These are phyloP conservation scores for Nakazawaea molendinolei DNA, from an alignment of 805 yeast species.

Conservation along the genomic window DNA sequence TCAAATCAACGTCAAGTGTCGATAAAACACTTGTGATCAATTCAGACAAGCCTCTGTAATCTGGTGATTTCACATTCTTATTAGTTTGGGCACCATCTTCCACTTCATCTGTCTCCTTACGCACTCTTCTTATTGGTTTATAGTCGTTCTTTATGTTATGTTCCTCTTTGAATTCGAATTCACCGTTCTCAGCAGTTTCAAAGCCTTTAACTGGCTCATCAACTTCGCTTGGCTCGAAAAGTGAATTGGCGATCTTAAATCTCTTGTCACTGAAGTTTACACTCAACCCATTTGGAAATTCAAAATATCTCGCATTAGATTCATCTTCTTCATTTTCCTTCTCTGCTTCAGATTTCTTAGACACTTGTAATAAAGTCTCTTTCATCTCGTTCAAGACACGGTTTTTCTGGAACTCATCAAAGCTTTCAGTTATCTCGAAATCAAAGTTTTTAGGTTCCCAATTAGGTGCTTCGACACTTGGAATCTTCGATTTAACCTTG, in stretches of 20 bases:
- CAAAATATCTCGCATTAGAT: conserved; percentile 44
- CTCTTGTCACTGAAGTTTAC: conserved; percentile 56
- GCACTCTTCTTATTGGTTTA: conserved; percentile 13
- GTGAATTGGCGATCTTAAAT: conserved; percentile 59
- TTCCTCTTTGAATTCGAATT: conserved; percentile 24
- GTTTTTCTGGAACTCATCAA: conserved; percentile 48
- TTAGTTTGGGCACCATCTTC: neutral
- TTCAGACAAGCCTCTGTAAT: conserved; percentile 44
- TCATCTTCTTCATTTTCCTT: conserved; percentile 23
- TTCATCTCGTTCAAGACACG: conserved; percentile 66
- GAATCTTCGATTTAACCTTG: conserved; percentile 34
- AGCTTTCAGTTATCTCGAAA: conserved; percentile 39
- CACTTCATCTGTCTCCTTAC: conserved; percentile 9
- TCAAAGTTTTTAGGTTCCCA: conserved; percentile 24
- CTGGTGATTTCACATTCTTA: conserved; percentile 15
- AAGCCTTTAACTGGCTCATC: conserved; percentile 25
- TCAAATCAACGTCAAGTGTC: conserved; percentile 69
- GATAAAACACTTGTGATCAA: conserved; percentile 50
- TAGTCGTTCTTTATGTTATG: conserved; percentile 13
- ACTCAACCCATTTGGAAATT: conserved; percentile 71
- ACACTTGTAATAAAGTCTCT: conserved; percentile 55
- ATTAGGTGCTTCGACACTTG: conserved; percentile 15
- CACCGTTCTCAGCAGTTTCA: conserved; percentile 45
- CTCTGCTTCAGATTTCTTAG: conserved; percentile 14
- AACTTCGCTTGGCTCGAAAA: conserved; percentile 56